Conservation (phyloP, 176 grass and related monocot genomes). For the Phoenix dactylifera region DNA sequence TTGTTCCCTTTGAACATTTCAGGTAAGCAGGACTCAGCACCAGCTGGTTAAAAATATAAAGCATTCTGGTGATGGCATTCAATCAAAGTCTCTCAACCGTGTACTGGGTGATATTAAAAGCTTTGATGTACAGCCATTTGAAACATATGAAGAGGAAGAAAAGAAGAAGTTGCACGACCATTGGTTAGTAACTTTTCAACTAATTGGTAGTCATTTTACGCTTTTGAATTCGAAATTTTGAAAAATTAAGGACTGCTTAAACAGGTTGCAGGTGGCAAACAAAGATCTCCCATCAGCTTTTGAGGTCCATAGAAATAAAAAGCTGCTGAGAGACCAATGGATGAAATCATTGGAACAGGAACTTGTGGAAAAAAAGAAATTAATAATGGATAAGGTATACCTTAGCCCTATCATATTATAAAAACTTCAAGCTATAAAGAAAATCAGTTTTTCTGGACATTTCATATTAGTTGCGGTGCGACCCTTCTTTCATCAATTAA, state of each 20-base stretch:
- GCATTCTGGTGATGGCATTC: constrained; percentile 55
- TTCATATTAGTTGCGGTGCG: too few species aligned
- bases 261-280: constrained; percentile 33
- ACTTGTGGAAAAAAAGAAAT: constrained; percentile 32
- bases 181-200: constrained; percentile 32
- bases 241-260: constrained; percentile 7
- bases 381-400: constrained; percentile 32
- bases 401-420: constrained; percentile 6
- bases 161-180: constrained; percentile 24
- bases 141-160: constrained; percentile 39
- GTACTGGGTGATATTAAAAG: constrained; percentile 47
- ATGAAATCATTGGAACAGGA: constrained; percentile 27
- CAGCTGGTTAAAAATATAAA: constrained; percentile 46
- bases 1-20: constrained; percentile 17
- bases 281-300: constrained; percentile 41
- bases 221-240: constrained; percentile 3
- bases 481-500: too few species aligned
- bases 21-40: constrained; percentile 47
- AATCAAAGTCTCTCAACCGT: constrained; percentile 32
- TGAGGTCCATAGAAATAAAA: constrained; percentile 21
- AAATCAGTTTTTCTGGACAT: too few species aligned
- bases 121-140: constrained; percentile 34
- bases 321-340: constrained; percentile 18
- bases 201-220: not conserved
- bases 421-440: too few species aligned